Conservation (phyloP, 495 filamentous ascomycete species). For the Penicillium simplicissimum region DNA sequence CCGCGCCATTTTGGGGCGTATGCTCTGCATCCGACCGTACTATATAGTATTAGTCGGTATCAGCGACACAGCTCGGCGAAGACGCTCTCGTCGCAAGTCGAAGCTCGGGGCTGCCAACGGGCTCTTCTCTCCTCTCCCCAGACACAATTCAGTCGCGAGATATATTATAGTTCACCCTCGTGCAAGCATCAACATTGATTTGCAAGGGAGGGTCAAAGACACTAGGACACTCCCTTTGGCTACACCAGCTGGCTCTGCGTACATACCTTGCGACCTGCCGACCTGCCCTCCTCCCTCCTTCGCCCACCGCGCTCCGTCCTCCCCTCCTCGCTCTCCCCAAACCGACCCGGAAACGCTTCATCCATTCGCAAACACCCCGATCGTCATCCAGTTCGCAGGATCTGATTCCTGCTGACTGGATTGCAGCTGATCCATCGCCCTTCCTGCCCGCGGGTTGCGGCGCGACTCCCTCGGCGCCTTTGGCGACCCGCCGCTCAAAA, state of each 20-base stretch:
- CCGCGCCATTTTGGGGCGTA: background rate
- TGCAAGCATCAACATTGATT: background rate
- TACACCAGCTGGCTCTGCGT: slow-evolving; percentile 24
- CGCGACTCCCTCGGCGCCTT: slow-evolving; percentile 38
- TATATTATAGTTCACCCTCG: background rate
- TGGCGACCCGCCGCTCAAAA: slow-evolving; percentile 35
- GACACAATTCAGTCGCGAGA: slow-evolving; percentile 12
- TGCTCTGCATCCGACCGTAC: background rate
- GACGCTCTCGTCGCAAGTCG: slow-evolving; percentile 31
- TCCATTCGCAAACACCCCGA: slow-evolving; percentile 20
- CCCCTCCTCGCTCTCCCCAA: slow-evolving; percentile 18
- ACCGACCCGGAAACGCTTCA: slow-evolving; percentile 14
- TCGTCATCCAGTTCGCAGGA: slow-evolving; percentile 25
- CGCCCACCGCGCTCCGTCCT: slow-evolving; percentile 20
- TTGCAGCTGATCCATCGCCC: slow-evolving; percentile 18
- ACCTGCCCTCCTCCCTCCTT: slow-evolving; percentile 29
- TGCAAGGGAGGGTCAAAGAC: background rate
- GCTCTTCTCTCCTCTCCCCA: slow-evolving; percentile 1
- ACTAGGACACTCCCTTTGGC: slow-evolving; percentile 11
- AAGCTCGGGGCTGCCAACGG: slow-evolving; percentile 11
- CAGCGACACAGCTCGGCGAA: slow-evolving; percentile 16
- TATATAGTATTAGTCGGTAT: slow-evolving; percentile 17
- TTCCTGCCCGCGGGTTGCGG: slow-evolving; percentile 36
- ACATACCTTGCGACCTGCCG: slow-evolving; percentile 25
- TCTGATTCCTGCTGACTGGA: slow-evolving; percentile 27